Evolutionary conservation across 116 monocot species (phyloP), one percentile per base, ranked within the genome.

Genomic region (Papilionanthe hybrid): DNA sequence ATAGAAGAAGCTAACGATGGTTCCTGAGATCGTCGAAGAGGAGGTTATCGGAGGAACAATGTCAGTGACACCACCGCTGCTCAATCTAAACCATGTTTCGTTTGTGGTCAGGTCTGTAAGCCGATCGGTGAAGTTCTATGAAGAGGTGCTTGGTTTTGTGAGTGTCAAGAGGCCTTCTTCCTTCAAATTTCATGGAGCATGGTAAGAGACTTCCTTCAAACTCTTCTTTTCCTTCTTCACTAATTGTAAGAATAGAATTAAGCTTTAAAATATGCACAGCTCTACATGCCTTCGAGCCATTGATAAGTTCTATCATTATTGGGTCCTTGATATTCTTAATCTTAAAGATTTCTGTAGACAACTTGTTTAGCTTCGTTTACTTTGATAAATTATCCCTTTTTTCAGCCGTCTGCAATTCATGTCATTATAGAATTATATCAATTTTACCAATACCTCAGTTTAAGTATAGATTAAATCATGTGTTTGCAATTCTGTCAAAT

Each of bases 41-140:
- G 77, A 77, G 49, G 80, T 13, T 65, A 81, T 15, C 27, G 68
- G 11, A 63, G 77, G 77, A 72, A 37, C 47, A 13, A 53, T 7
- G 10, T 23, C 65, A 0, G 29, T 28, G 42, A 23, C 75, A 55
- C 77, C 76, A 22, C 89, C 89, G 17, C 12, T 89, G 65, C 30
- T 92, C 48, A 82, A 86, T n/a, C 66, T 89, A 72, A 92, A 92
- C 82, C 92, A 92, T 27, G 87, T 89, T n/a, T 89, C 89, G 3
- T 85, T 87, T 28, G 85, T 92, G 23, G 89, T 89, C 76, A 87
- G 81, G 47, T 89, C 89, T 12, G 85, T 89, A 27, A 78, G 78
- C 15, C 47, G 79, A 10, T 91, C 91, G 17, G 83, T 87, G 30
- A 85, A 67, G 86, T 91, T 91, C 80, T 91, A 91, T 12, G 80